A percentile compares a stretch with the other conserved stretches of the same genome.
phyloP scores from a whole-genome alignment of 2,329 filamentous ascomycete species.

The Coniochaeta sp. region DNA sequence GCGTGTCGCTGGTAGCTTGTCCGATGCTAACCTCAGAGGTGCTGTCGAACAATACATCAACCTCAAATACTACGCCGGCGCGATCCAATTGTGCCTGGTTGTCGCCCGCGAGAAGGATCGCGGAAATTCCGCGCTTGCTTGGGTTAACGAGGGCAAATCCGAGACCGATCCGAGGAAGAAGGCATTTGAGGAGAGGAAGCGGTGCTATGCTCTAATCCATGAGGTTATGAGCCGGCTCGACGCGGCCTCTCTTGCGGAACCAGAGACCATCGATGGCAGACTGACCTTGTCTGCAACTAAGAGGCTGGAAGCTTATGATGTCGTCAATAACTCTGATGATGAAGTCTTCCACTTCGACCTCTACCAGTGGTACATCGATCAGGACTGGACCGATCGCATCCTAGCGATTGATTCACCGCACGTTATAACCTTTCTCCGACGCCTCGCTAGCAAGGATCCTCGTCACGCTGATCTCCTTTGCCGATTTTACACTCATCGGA shows the following conservation, averaged over 20 bases:
- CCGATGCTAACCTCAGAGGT: conserved; percentile 68
- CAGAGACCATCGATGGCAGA: conserved; percentile 70
- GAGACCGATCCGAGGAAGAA: conserved; percentile 59
- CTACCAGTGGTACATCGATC: conserved; percentile 94
- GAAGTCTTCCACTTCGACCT: conserved; percentile 92
- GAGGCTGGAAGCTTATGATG: conserved; percentile 78
- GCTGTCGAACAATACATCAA: conserved; percentile 73
- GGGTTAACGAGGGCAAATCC: conserved; percentile 79
- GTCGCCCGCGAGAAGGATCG: conserved; percentile 82
- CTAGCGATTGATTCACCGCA: conserved; percentile 78
- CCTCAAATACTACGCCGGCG: conserved; percentile 87
- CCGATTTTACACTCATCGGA: conserved; percentile 81
- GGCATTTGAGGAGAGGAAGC: conserved; percentile 63
- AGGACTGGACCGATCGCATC: conserved; percentile 78
- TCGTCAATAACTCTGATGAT: conserved; percentile 81
- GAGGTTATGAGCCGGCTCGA: conserved; percentile 74
- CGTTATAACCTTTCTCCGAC: conserved; percentile 77
- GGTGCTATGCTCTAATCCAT: conserved; percentile 84
- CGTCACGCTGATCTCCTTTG: conserved; percentile 86
- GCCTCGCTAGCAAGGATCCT: conserved; percentile 63
- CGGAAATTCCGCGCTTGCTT: conserved; percentile 75
- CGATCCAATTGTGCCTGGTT: conserved; percentile 76
- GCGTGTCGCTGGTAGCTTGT: conserved; percentile 77
- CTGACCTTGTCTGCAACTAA: conserved; percentile 70
- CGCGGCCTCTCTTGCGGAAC: conserved; percentile 56